These are phyloP conservation scores for Lodderomyces jiufengensis DNA, from an alignment of 1,139 yeast genomes.

Conservation along the genomic window DNA sequence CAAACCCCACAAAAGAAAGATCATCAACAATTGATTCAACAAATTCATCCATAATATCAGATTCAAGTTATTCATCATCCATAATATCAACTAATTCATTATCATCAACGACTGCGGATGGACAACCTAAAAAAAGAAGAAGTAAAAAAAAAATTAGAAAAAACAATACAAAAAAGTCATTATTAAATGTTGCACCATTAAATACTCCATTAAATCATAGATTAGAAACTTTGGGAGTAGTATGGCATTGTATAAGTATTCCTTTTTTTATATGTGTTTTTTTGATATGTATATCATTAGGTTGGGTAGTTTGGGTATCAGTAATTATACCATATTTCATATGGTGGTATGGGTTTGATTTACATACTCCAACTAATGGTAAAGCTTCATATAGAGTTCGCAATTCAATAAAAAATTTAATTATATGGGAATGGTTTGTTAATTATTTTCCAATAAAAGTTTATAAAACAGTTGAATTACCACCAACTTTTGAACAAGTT, in stretches of 20 bases:
- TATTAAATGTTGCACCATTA: conserved; percentile 47
- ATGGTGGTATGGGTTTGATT: conserved; percentile 56
- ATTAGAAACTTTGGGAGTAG: conserved; percentile 65
- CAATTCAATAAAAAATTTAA: conserved; percentile 51
- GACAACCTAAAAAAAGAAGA: not conserved
- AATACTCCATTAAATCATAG: conserved; percentile 56
- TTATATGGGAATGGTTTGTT: conserved; percentile 72
- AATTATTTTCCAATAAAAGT: conserved; percentile 75
- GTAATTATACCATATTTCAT: conserved; percentile 51
- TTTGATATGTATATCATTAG: conserved; percentile 53
- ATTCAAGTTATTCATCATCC: conserved; percentile 1
- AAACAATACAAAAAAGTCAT: conserved; percentile 11
- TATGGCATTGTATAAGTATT: conserved; percentile 75
- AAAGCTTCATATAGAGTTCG: conserved; percentile 57
- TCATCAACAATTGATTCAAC: conserved; percentile 2
- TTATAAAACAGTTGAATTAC: conserved; percentile 68
- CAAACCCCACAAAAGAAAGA: not conserved
- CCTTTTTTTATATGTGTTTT: conserved; percentile 56
- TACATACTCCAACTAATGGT: conserved; percentile 74
- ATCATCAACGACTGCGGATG: not conserved
- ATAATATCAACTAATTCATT: not conserved
- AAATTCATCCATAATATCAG: not conserved
- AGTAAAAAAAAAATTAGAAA: not conserved
- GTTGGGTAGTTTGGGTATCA: conserved; percentile 69
- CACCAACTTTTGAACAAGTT: conserved; percentile 63